phyloP scores from a whole-genome alignment of 2,329 filamentous ascomycete species.

The Zasmidium cellare region DNA sequence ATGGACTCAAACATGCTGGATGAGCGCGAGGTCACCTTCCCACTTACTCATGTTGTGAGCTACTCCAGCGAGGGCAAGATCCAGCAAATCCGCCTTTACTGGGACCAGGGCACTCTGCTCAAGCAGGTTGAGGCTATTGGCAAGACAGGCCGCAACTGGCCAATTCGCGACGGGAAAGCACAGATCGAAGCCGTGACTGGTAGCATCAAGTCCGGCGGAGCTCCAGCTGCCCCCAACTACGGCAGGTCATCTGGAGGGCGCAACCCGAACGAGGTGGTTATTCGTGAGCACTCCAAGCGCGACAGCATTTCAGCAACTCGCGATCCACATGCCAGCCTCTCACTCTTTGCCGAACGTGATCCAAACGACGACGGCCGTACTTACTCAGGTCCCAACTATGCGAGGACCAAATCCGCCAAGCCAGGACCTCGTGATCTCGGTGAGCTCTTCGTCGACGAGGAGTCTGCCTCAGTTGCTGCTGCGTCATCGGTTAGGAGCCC shows the following conservation, averaged over 20 bases:
- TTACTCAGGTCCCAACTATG: constrained; percentile 52
- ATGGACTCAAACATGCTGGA: constrained; percentile 93
- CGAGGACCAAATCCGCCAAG: constrained; percentile 69
- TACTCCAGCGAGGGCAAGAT: constrained; percentile 80
- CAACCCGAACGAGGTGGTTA: constrained; percentile 27
- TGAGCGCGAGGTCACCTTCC: constrained; percentile 75
- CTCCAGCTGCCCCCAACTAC: constrained; percentile 28
- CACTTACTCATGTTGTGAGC: constrained; percentile 87
- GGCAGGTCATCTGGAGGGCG: constrained; percentile 13
- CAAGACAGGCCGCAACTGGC: constrained; percentile 87
- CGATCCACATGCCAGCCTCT: constrained; percentile 64
- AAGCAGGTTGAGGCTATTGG: constrained; percentile 95
- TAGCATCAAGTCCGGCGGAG: constrained; percentile 32
- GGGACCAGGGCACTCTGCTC: constrained; percentile 91
- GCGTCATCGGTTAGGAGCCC: constrained; percentile 24
- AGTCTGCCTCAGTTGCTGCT: constrained; percentile 37
- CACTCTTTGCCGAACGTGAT: constrained; percentile 72
- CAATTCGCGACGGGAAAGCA: constrained; percentile 82
- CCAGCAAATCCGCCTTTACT: constrained; percentile 80
- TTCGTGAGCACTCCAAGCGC: constrained; percentile 29
- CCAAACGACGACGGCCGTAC: constrained; percentile 53
- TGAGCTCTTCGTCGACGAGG: constrained; percentile 65
- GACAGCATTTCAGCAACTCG: constrained; percentile 38
- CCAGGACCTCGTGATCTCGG: constrained; percentile 65
- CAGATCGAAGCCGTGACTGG: constrained; percentile 65